Base-by-base conservation (phyloP, 768 basidiomycete species). In the Boletus subparvulus region DNA sequence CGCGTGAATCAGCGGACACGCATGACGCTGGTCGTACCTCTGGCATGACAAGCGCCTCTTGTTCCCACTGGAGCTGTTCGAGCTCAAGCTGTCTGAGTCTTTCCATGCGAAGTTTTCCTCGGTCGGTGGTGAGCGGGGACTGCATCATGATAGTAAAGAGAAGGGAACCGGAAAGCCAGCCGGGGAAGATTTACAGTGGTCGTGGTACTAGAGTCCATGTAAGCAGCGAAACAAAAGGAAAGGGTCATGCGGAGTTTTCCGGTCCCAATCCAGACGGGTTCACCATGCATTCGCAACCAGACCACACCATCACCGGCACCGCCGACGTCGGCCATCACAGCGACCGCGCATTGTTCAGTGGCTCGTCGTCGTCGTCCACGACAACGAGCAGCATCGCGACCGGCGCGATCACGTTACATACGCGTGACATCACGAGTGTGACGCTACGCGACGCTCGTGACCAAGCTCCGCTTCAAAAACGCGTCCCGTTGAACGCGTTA, bases 1-100 rank as follows among this genome's bases (percentile, higher is more conserved):
- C 56, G 57, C 12, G 57, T 66, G 59, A 67, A 54, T 41, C 28
- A n/a, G 39, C 6, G 16, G 21, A 9, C 0, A 14, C 12, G 19
- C 26, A 16, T 7, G n/a, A 16, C 5, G 47, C n/a, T 30, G 10
- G 24, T 41, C 59, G 13, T 37, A 84, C 83, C 74, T 84, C 82
- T 37, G 83, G 83, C 74, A 85, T 77, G 62, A 78, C 78, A 42
- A 85, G 72, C 0, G 81, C 83, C 40, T 84, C 81, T 14, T 75
- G 75, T 21, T 85, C 83, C 67, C 83, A 83, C 28, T 72, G 61
- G 3, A 75, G 77, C 58, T 82, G 78, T 63, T 85, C 83, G 28
- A 75, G 73, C 65, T 84, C 83, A 35, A 78, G 74, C 52, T 81
- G 80, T 36, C 74, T 67, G 19, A 83, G 73, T 8, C 72, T 71